Evolutionary conservation across 2,329 filamentous ascomycete genomes (phyloP), one percentile per base, ranked within the genome.

Genomic region (Metarhizium sp.): DNA sequence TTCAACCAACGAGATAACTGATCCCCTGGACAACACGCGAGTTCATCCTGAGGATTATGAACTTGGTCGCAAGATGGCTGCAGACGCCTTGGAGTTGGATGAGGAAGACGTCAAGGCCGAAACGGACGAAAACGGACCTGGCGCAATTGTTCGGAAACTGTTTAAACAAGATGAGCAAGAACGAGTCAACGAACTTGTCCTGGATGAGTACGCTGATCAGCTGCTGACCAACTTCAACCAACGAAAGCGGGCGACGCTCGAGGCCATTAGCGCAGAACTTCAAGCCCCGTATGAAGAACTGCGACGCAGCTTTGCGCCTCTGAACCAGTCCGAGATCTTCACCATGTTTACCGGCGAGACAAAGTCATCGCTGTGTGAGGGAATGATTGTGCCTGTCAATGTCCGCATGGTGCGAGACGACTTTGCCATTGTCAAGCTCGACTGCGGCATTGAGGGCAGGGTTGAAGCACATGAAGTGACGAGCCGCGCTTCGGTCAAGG

Each of bases 21-120:
- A 99, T 67, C 95, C 95, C 57, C 79, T 99, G 30, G 94, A 99
- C 72, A 95, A 94, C 67, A 99, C 94, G 50, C 88, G 94, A 75
- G 91, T 99, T 18, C 94, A 99, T 66, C 94, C 94, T 1, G 94
- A 99, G 75, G 94, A 99, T 68, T 99, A 99, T 71, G 94, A 99
- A 63, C 86, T 99, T 59, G 94, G 91, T 51, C 89, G 92, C 63
- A 99, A 99, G 74, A 97, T 99, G 87, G 94, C 94, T 20, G 94
- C 94, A 3, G 94, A 99, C 76, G 94, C 94, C 16, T 78, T 99
- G 50, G 92, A 96, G 68, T 79, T 99, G 61, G 94, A 99, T 63
- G 94, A 99, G 72, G 94, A 99, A 74, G 94, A 99, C 65, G 90
- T 99, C 67, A 95, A 96, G 71, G 90, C 88, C 1, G 92, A 97